phyloP scores from a whole-genome alignment of 768 basidiomycete species.

The Tubosaeta brunneosetosa region DNA sequence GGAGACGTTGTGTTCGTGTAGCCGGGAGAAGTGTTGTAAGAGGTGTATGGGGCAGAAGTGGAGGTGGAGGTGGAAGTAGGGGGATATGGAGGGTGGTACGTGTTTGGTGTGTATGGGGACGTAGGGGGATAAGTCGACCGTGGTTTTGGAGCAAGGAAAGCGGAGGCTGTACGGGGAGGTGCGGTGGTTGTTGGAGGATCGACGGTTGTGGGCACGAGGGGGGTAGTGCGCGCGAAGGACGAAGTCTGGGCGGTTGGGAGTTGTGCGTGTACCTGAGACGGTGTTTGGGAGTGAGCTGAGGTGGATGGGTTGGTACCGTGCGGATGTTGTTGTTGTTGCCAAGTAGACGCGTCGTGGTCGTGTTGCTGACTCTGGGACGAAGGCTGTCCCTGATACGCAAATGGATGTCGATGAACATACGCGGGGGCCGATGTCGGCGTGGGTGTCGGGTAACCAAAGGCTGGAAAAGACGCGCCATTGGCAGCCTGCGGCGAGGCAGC shows the following conservation, averaged over 20 bases:
- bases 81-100: constrained; percentile 12
- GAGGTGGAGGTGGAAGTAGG: constrained; percentile 18
- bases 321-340: constrained; percentile 25
- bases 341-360: constrained; percentile 15
- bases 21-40: constrained; percentile 18
- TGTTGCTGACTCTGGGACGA: constrained; percentile 19
- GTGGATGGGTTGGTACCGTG: constrained; percentile 8
- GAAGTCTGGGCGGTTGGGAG: constrained; percentile 10
- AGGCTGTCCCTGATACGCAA: constrained; percentile 15
- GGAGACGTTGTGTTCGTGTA: constrained; percentile 23
- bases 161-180: constrained; percentile 5
- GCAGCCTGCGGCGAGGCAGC: neutral
- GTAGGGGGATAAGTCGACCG: constrained; percentile 16
- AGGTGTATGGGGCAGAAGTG: constrained; percentile 13
- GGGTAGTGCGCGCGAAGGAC: constrained; percentile 24
- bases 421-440: constrained; percentile 18
- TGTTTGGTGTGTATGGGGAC: constrained; percentile 20
- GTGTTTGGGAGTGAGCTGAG: constrained; percentile 14
- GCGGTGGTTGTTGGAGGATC: constrained; percentile 11
- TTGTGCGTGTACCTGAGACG: constrained; percentile 19
- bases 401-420: constrained; percentile 21
- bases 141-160: constrained; percentile 20
- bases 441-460: constrained; percentile 21
- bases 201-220: constrained; percentile 28
- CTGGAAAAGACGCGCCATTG: constrained; percentile 17